Conservation (phyloP, 176 grass and related monocot genomes). For the Triticum monococcum region DNA sequence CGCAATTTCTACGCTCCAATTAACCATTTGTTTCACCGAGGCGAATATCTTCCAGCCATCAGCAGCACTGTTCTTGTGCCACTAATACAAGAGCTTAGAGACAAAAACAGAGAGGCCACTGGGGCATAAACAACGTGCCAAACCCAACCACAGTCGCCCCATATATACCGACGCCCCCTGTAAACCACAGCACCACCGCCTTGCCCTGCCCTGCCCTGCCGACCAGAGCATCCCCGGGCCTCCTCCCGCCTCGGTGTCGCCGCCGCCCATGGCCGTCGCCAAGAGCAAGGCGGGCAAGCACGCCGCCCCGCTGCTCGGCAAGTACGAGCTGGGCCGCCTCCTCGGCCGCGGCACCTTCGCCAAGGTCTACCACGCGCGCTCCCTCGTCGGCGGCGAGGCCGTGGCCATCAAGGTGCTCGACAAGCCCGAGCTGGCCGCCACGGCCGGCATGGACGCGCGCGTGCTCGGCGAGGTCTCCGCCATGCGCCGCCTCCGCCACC, state of each 20-base stretch:
- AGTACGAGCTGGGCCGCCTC: slow-evolving; percentile 77
- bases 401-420: slow-evolving; percentile 87
- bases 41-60: background rate
- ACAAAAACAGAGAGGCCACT: background rate
- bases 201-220: background rate
- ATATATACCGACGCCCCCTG: slow-evolving; percentile 7
- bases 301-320: slow-evolving; percentile 62
- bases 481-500: slow-evolving; percentile 89
- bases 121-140: background rate
- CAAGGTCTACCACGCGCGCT: slow-evolving; percentile 84
- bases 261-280: slow-evolving; percentile 31
- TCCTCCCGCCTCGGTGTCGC: background rate
- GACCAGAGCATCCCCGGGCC: background rate
- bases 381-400: slow-evolving; percentile 43
- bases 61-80: background rate
- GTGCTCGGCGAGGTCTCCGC: slow-evolving; percentile 71
- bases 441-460: slow-evolving; percentile 50
- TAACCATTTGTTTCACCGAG: background rate
- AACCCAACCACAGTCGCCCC: background rate
- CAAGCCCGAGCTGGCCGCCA: slow-evolving; percentile 45
- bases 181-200: slow-evolving; percentile 2
- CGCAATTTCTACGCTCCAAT: background rate
- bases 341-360: slow-evolving; percentile 91
- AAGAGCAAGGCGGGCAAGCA: slow-evolving; percentile 29
- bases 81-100: background rate